Base-by-base conservation (phyloP, 148 eudicot genomes). In the Suaeda aralocaspica region DNA sequence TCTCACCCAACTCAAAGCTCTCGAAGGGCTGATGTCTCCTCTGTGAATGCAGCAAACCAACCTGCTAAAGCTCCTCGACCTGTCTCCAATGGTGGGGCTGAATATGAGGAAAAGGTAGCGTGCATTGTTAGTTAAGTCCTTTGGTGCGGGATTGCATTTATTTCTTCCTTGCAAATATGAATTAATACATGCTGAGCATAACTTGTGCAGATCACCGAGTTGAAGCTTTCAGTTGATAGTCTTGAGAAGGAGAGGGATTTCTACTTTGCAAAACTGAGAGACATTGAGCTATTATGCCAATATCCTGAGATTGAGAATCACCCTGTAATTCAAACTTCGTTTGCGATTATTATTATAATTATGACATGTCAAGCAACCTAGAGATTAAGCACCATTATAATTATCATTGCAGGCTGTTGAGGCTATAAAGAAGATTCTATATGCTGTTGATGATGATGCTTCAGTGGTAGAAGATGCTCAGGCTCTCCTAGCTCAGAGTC, bases 181-280 rank as follows among this genome's bases (percentile, higher is more conserved):
- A 36, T 4, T 36, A 36, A 89, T 36, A 4, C 41, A 59, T 26
- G 21, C 31, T 76, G 13, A 76, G 50, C 16, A 6, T 28, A 46
- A 22, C 21, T 7, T 42, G 19, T 58, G 78, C 88, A 93, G 98
- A 88, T 93, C 44, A 93, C 98, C 2, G 92, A 93, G 71, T 59
- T 93, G 83, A 93, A 93, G 87, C 79, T 93, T 66, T 87, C 95
- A 21, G 86, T 93, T 12, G 98, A 93, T 62, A 86, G 91, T 74
- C 88, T 93, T 29, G 98, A 93, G 85, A 93, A 91, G 71, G 98
- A 93, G 70, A 81, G 98, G 66, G 98, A 93, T 74, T 93, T 90
- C 81, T 93, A 93, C 83, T 93, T 93, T 81, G 86, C 91, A 4
- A 93, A 93, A 78, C 63, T 93, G 82, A 90, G 98, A 81, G 98